These are phyloP conservation scores for Collybia nuda DNA, from an alignment of 768 basidiomycete genomes.

Conservation along the genomic window DNA sequence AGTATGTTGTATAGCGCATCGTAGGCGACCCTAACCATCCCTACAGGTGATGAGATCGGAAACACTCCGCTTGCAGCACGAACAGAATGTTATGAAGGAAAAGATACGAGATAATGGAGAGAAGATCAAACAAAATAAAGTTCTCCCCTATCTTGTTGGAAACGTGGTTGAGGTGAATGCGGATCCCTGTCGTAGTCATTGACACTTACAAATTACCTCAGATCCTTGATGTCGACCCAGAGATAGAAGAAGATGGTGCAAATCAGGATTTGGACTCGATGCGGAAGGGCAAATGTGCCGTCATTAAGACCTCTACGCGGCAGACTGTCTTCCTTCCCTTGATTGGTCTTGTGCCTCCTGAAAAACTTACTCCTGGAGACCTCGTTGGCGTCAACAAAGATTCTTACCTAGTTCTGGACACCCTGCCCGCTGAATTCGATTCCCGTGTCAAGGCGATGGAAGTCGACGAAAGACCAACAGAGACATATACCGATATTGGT, in stretches of 20 bases:
- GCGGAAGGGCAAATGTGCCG: conserved; percentile 96
- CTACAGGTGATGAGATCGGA: conserved; percentile 96
- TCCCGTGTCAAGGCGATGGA: conserved; percentile 99
- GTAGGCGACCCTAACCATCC: conserved; percentile 2
- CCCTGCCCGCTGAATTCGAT: conserved; percentile 95
- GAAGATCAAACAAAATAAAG: conserved; percentile 99
- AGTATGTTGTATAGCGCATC: conserved; percentile 37
- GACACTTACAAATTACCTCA: conserved; percentile 28
- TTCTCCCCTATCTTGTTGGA: conserved; percentile 94
- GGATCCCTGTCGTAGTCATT: neutral
- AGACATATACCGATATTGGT: conserved; percentile 96
- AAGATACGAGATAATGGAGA: conserved; percentile 98
- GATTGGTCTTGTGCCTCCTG: conserved; percentile 94
- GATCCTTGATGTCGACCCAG: conserved; percentile 94
- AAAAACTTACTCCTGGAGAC: conserved; percentile 86
- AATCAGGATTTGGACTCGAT: conserved; percentile 93
- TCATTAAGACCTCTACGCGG: conserved; percentile 97
- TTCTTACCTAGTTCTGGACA: conserved; percentile 95
- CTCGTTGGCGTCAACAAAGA: conserved; percentile 99
- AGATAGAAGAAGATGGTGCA: conserved; percentile 93
- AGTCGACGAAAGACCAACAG: conserved; percentile 96
- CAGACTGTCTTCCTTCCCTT: conserved; percentile 98
- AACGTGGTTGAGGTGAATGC: conserved; percentile 92
- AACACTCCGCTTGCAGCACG: conserved; percentile 86
- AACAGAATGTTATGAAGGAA: conserved; percentile 95